Evolutionary conservation across 352 stramenopile genomes (phyloP), one percentile per base, ranked within the genome.

Genomic region (Pythium angustatum): DNA sequence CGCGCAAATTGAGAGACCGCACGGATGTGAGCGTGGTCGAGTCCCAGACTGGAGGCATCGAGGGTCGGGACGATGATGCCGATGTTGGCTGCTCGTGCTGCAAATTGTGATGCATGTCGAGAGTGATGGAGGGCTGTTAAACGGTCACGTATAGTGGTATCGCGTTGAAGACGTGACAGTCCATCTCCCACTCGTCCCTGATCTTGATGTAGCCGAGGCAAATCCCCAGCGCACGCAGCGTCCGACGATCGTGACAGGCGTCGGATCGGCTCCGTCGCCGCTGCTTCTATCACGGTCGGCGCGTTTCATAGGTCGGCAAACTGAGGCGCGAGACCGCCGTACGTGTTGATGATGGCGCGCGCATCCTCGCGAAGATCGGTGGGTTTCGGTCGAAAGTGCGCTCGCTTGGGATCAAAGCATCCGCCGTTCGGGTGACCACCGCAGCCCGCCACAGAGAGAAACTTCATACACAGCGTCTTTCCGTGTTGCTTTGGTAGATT

Each of bases 401-500:
- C 41, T 26, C 41, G 41, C 21, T 26, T n/a, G 9, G 41, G 41
- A 26, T 49, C 41, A 22, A 49, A 49, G 21, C 41, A 49, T 26
- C 41, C 41, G n/a, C 41, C 41, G 41, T n/a, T 26, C 9, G 15
- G 15, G 41, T 22, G 7, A 10, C 41, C 41, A 22, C 15, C 21
- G 41, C 47, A 53, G 31, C 47, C 47, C 8, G 47, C 24, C 7
- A 34, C 26, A 12, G 47, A 53, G n/a, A 53, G 47, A n/a, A 53
- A 53, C 21, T 53, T 53, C 47, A 53, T 53, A 34, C 47, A 53
- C 47, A 53, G 26, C 19, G 47, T 28, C 21, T 49, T 49, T 9
- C 41, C 41, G 9, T 19, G 14, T 34, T 53, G 47, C n/a, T 33
- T 7, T 17, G 47, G 47, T 9, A 53, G 24, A 33, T 34, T 30